Conservation (phyloP, 345 rosid genomes). For the Sonneratia caseolaris region DNA sequence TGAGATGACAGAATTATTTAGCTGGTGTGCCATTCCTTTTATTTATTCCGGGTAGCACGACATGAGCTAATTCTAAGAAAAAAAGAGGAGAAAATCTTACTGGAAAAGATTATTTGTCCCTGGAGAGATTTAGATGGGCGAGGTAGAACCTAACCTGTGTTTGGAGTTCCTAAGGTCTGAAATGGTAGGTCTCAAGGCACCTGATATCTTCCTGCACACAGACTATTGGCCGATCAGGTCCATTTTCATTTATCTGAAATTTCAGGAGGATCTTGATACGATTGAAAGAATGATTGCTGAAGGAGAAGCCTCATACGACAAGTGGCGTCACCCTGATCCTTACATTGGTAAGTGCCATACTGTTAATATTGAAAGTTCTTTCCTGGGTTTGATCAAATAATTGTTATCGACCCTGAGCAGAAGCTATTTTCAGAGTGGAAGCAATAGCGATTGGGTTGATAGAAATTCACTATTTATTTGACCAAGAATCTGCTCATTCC, state of each 20-base stretch:
- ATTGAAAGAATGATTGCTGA: no score
- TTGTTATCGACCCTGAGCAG: not conserved
- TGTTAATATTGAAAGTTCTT: not conserved
- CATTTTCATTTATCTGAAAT: conserved; percentile 3
- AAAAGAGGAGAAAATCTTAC: no score
- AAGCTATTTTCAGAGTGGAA: not conserved
- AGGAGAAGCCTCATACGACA: no score
- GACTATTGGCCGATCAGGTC: conserved; percentile 1
- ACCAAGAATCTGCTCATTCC: not conserved
- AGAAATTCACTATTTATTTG: not conserved
- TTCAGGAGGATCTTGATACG: no score
- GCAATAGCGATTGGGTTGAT: not conserved
- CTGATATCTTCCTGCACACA: not conserved
- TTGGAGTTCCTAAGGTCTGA: not conserved
- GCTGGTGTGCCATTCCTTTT: not conserved
- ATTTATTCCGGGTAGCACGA: not conserved
- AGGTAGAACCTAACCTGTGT: not conserved
- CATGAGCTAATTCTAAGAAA: not conserved
- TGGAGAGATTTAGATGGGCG: not conserved
- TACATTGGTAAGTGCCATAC: not conserved
- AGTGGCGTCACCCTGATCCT: no score
- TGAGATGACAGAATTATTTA: not conserved
- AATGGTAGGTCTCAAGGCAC: not conserved
- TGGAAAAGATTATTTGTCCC: not conserved
- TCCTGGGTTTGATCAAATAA: not conserved